Evolutionary conservation across 1,284 basidiomycete species (phyloP), one percentile per base, ranked within the genome.

Genomic region (Apiotrichum porosum): DNA sequence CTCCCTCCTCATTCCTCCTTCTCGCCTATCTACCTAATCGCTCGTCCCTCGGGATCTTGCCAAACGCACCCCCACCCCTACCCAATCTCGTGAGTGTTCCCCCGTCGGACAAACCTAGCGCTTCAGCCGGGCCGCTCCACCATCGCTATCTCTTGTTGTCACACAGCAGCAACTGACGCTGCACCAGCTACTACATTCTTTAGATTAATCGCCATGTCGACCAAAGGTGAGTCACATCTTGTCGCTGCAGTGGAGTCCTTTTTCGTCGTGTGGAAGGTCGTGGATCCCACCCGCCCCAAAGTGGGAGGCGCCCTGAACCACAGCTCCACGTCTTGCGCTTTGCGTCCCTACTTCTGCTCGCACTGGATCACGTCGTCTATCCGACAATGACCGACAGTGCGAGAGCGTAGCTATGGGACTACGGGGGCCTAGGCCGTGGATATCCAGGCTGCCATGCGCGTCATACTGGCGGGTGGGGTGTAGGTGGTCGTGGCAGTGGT

Each of bases 201-300:
- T 38, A 38, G 26, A 28, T 12, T 28, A 28, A 28, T 28, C n/a
- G n/a, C 41, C 57, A 73, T 73, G 71, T 73, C 71, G 54, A 71
- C 71, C 61, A 73, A 71, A 60, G 67, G 69, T 72, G 59, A 68
- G 68, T 62, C 31, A 23, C 18, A 10, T 24, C 19, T 34, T 26
- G 39, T 21, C 13, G 22, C 13, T 41, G 34, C 24, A 6, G 15
- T n/a, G n/a, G n/a, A n/a, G 26, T 28, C 26, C 12, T 12, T 28
- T 28, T 28, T 28, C 26, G 26, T 28, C 26, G 26, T n/a, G 38
- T 14, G 8, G 18, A 19, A 13, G 6, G n/a, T 10, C 38, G 26
- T 28, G n/a, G 22, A 9, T n/a, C n/a, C n/a, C n/a, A n/a, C n/a
- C n/a, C n/a, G n/a, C n/a, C n/a, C n/a, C n/a, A n/a, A n/a, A n/a